Conservation (phyloP, 2,329 filamentous ascomycete genomes). For the Aspergillus piperis region DNA sequence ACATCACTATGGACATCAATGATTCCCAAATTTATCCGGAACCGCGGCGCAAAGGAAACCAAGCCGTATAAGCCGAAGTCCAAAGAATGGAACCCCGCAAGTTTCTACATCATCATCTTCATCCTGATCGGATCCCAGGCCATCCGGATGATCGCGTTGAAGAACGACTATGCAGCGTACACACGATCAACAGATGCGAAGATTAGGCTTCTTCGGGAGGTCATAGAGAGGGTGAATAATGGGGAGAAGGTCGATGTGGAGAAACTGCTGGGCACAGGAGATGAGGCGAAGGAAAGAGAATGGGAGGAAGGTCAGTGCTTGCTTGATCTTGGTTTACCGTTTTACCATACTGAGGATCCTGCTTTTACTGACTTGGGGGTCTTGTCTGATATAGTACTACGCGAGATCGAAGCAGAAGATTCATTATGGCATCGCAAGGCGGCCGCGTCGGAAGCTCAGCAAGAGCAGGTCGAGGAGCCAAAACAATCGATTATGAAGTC, state of each 20-base stretch:
- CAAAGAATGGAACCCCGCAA: constrained; percentile 76
- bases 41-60: constrained; percentile 30
- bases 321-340: background rate
- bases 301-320: constrained; percentile 76
- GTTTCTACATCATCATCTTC: constrained; percentile 79
- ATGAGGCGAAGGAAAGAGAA: constrained; percentile 71
- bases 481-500: constrained; percentile 10
- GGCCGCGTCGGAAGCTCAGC: background rate
- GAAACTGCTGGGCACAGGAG: constrained; percentile 74
- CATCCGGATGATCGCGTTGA: constrained; percentile 84
- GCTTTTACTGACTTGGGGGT: constrained; percentile 3
- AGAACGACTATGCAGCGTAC: constrained; percentile 72
- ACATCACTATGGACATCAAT: constrained; percentile 69
- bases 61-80: constrained; percentile 44
- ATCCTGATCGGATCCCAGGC: constrained; percentile 91
- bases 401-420: constrained; percentile 45
- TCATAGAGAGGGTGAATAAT: constrained; percentile 49
- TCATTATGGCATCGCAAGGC: constrained; percentile 38
- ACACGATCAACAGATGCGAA: constrained; percentile 75
- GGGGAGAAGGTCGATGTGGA: constrained; percentile 77
- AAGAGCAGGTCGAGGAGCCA: background rate
- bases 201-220: constrained; percentile 72
- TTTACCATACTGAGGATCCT: too few species aligned
- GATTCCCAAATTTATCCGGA: constrained; percentile 61
- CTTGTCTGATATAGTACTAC: constrained; percentile 32